Evolutionary conservation across 78 protist genomes (phyloP), one percentile per base, ranked within the genome.

Genomic region (Isochrysis galbana): DNA sequence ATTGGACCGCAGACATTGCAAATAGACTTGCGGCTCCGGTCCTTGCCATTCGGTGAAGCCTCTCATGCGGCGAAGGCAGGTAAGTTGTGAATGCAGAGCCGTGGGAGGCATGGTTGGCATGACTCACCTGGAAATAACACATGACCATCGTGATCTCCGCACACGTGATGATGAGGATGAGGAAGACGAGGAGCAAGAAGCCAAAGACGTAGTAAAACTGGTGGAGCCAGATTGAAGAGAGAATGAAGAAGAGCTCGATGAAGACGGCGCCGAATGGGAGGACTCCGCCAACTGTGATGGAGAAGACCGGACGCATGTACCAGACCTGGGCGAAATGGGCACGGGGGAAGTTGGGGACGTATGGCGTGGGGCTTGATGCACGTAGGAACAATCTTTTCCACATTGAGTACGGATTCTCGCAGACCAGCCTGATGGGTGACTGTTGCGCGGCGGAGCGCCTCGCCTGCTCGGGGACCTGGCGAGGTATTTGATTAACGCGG

Each of bases 121-220:
- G n/a, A n/a, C n/a, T n/a, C n/a, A n/a, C n/a, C n/a, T 98, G 99
- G 97, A 98, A 98, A 97, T 98, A 98, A 91, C 96, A 91, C 97
- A 97, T 95, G 32, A 98, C 97, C 72, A 98, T 94, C 32, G 98
- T 89, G 91, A 97, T 97, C 78, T 97, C 99, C 26, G 97, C 98
- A 67, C 97, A 91, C 5, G 98, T 97, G 90, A 98, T 47, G 39
- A 97, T n/a, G 48, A 98, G 94, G 83, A 98, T 96, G 70, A 97
- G 1, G 48, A 98, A 94, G 29, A 98, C 99, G 46, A 98, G 48
- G 90, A 97, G 96, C 42, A 98, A 91, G 97, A 98, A 97, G 47
- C 98, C 98, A 51, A 97, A 97, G 89, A 98, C 90, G 96, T 98
- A 98, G 97, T 98, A 98, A 91, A 98, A 69, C 94, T 93, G 94